Conservation (phyloP, 140 eudicot genomes). For the Cichorium intybus region DNA sequence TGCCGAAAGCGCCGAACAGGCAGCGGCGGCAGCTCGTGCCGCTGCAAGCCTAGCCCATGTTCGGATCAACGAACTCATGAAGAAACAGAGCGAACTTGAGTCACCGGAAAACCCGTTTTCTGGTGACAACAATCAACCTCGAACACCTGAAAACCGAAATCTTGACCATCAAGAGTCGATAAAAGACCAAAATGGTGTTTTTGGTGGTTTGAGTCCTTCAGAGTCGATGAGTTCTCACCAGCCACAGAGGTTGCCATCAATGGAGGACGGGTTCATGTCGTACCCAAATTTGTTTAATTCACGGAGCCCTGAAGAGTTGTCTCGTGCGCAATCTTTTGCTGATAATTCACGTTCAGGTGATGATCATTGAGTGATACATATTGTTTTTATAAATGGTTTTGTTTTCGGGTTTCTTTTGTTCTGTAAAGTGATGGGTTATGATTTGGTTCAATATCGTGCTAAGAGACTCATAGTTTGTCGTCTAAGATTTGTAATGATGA, state of each 20-base stretch:
- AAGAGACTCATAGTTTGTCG: background rate
- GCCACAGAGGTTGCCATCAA: slow-evolving; percentile 71
- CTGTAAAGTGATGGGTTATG: slow-evolving; percentile 16
- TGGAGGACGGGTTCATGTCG: slow-evolving; percentile 75
- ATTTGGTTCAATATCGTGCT: background rate
- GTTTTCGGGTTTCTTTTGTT: background rate
- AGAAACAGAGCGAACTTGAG: slow-evolving; percentile 38
- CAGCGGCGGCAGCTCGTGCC: slow-evolving; percentile 82
- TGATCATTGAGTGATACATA: slow-evolving; percentile 25
- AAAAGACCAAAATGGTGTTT: slow-evolving; percentile 15
- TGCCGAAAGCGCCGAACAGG: slow-evolving; percentile 83
- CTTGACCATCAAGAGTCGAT: slow-evolving; percentile 26
- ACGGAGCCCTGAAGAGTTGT: slow-evolving; percentile 35
- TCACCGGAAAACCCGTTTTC: slow-evolving; percentile 64
- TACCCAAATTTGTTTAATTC: slow-evolving; percentile 75
- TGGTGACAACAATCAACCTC: slow-evolving; percentile 3
- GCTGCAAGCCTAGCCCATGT: slow-evolving; percentile 87
- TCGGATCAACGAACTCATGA: slow-evolving; percentile 66
- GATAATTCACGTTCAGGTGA: slow-evolving; percentile 36
- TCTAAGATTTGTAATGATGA: background rate
- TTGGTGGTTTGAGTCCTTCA: slow-evolving; percentile 27
- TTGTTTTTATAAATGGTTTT: slow-evolving; percentile 8
- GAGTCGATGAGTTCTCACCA: slow-evolving; percentile 41
- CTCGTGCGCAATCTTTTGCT: slow-evolving; percentile 45
- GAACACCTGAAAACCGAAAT: slow-evolving; percentile 19